Evolutionary conservation across 129 eudicot species (phyloP).

Genomic region (Scalesia atractyloides): DNA sequence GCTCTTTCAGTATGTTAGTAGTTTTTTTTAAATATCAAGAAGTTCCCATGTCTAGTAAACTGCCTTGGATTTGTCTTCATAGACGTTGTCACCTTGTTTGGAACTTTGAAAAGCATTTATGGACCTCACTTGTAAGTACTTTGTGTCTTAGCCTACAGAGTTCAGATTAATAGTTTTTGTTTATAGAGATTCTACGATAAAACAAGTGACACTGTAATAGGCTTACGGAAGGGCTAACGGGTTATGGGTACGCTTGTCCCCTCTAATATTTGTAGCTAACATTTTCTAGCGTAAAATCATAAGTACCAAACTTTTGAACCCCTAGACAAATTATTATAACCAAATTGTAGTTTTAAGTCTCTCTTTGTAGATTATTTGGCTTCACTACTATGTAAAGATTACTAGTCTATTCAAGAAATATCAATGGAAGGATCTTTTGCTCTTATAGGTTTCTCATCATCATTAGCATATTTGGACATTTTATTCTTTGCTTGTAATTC

Average conservation of each 20-base stretch:
- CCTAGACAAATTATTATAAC: neutral
- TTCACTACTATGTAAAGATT: neutral
- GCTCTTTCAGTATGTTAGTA: neutral
- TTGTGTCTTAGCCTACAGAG: neutral
- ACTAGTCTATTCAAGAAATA: neutral
- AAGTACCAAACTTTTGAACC: neutral
- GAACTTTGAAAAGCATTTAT: neutral
- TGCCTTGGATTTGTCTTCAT: neutral
- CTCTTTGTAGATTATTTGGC: neutral
- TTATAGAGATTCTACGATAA: neutral
- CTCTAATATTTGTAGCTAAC: neutral
- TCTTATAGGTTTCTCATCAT: constrained; percentile 13
- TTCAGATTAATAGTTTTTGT: neutral
- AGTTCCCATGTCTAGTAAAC: neutral
- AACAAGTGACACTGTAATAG: neutral
- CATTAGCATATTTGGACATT: constrained; percentile 1
- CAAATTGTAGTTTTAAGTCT: neutral
- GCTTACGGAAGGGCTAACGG: neutral
- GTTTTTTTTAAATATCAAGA: neutral
- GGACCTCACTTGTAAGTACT: constrained; percentile 2
- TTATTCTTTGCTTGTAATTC: neutral
- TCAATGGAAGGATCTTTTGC: neutral
- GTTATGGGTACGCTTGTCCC: neutral
- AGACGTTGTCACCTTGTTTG: neutral
- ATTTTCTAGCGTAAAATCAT: neutral